Evolutionary conservation across 306 rosid species (phyloP).

Genomic region (Geum urbanum): DNA sequence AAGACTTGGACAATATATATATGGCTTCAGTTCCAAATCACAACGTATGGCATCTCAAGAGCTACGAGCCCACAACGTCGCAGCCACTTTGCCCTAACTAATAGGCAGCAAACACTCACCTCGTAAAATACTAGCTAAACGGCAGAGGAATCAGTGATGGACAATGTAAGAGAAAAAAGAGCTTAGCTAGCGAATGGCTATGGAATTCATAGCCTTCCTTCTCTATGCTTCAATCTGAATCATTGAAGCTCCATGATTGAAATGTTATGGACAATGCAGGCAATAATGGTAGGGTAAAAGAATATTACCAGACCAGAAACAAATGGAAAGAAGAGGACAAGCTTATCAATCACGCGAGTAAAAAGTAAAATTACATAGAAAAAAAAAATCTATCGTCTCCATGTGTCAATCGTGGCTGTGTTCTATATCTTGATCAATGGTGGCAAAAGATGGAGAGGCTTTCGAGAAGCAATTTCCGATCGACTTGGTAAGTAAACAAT

Average conservation of each 20-base stretch:
- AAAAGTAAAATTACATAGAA: neutral
- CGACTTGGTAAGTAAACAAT: neutral
- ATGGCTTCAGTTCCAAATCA: neutral
- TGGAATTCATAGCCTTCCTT: neutral
- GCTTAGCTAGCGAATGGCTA: no score
- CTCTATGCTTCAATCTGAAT: neutral
- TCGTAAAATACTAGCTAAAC: neutral
- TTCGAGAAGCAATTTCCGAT: neutral
- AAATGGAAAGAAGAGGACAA: no score
- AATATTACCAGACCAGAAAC: no score
- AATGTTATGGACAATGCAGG: neutral
- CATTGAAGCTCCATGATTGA: conserved; percentile 2
- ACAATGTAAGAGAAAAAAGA: neutral
- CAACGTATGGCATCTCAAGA: neutral
- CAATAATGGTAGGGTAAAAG: conserved; percentile 9
- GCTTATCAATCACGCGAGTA: neutral
- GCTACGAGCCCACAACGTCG: conserved; percentile 28
- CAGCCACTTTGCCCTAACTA: conserved; percentile 29
- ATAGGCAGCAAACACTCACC: conserved; percentile 27
- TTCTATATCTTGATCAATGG: neutral
- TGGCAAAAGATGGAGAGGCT: neutral
- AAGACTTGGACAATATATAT: neutral
- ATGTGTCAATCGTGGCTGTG: neutral
- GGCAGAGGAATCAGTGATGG: neutral
- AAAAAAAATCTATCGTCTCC: neutral